phyloP scores from a whole-genome alignment of 352 stramenopile genomes.

The Hyaloperonospora arabidopsidis region DNA sequence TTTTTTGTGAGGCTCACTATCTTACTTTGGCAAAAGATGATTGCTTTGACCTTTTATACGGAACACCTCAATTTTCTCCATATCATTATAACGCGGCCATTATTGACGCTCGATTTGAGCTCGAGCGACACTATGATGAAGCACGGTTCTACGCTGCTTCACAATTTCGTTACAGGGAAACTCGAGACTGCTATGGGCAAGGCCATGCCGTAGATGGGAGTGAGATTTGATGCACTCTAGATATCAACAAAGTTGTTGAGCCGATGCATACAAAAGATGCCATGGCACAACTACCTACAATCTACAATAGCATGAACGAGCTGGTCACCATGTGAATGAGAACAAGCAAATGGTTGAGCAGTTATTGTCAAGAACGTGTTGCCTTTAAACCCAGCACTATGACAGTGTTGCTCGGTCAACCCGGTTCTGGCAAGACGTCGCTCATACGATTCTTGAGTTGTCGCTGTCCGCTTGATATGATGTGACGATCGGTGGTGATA shows the following conservation, averaged over 20 bases:
- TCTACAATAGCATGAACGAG: constrained; percentile 32
- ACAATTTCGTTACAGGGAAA: constrained; percentile 25
- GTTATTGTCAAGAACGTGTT: constrained; percentile 37
- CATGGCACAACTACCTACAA: constrained; percentile 25
- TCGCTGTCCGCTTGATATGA: constrained; percentile 28
- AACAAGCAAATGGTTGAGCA: constrained; percentile 28
- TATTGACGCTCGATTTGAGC: neutral
- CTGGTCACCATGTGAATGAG: constrained; percentile 8
- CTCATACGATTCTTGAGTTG: constrained; percentile 37
- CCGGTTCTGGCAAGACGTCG: constrained; percentile 31
- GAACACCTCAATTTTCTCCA: no score
- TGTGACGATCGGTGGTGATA: constrained; percentile 28
- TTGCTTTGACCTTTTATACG: no score
- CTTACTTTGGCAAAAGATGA: no score
- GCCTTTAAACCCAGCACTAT: constrained; percentile 28
- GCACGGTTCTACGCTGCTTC: constrained; percentile 29
- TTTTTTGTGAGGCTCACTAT: no score
- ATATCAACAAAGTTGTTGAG: constrained; percentile 27
- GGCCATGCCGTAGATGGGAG: constrained; percentile 35
- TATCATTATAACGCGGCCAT: no score
- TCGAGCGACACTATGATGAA: constrained; percentile 18
- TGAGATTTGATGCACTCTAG: constrained; percentile 40
- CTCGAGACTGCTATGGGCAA: constrained; percentile 24
- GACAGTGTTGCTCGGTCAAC: constrained; percentile 32
- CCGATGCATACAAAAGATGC: constrained; percentile 7